These are phyloP conservation scores for Alternaria alternata DNA, from an alignment of 2,329 filamentous ascomycete species.

Conservation along the genomic window DNA sequence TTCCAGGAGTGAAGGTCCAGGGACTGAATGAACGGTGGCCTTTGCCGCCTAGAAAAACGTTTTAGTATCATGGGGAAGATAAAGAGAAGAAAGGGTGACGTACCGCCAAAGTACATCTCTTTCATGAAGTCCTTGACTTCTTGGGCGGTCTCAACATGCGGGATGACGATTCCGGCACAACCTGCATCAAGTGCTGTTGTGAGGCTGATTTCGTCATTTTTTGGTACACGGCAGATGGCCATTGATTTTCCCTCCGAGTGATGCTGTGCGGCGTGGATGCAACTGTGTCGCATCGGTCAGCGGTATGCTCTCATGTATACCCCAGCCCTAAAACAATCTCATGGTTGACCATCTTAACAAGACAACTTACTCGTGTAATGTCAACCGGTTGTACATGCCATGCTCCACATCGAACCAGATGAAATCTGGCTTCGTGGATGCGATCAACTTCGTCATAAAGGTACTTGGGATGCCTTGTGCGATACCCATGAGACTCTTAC, in stretches of 20 bases:
- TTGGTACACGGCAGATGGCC: slow-evolving; percentile 36
- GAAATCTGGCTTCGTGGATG: slow-evolving; percentile 38
- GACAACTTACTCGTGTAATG: slow-evolving; percentile 33
- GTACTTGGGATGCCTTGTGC: slow-evolving; percentile 37
- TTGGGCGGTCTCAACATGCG: slow-evolving; percentile 32
- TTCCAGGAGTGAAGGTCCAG: slow-evolving; percentile 35
- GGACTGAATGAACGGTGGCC: slow-evolving; percentile 39
- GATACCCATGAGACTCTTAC: slow-evolving; percentile 36
- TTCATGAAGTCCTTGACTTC: slow-evolving; percentile 37
- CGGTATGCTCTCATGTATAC: background rate
- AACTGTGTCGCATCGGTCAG: slow-evolving; percentile 16
- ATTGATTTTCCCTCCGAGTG: slow-evolving; percentile 35
- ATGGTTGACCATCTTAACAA: too few species aligned
- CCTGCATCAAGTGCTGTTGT: slow-evolving; percentile 37
- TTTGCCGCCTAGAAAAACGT: slow-evolving; percentile 5
- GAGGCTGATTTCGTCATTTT: slow-evolving; percentile 33
- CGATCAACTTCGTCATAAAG: slow-evolving; percentile 39
- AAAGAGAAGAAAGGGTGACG: background rate
- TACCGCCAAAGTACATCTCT: slow-evolving; percentile 30
- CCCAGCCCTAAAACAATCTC: background rate
- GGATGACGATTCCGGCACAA: slow-evolving; percentile 34
- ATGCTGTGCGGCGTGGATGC: slow-evolving; percentile 38
- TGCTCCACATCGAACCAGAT: slow-evolving; percentile 41
- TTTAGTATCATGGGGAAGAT: background rate
- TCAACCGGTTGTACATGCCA: slow-evolving; percentile 37